Base-by-base conservation (phyloP, 192 early-diverging fungal species). In the Coemansia sp. region DNA sequence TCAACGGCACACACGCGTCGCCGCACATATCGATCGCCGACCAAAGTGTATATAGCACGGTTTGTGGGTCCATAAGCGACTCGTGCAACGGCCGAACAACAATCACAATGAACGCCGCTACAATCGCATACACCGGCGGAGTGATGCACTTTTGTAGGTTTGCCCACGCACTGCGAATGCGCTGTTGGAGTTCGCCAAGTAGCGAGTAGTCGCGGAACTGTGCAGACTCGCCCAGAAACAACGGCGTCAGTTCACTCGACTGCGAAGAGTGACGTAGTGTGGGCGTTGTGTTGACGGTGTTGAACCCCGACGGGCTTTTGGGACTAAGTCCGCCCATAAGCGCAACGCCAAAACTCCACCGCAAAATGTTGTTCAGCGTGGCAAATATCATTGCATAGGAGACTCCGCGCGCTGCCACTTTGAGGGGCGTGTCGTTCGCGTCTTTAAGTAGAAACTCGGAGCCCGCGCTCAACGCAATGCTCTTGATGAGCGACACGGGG, bases 311-410 rank as follows among this genome's bases (percentile, higher is more conserved):
- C 65, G 26, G 62, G 57, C 17, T 65, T 8, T 48, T 65, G 31
- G 59, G 56, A 34, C 51, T 53, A 54, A 80, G 58, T 15, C 74
- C 82, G 51, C 84, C 82, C 60, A 91, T 71, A 17, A 89, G 64
- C 6, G 79, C 75, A 38, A 87, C 89, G 59, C 91, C 90, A 60
- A 89, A 87, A 21, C 88, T 90, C 90, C 90, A 93, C 22, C 89
- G 85, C 52, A 90, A 49, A 15, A 93, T 83, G 62, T 93, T 91
- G 64, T 87, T 86, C 55, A 93, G 87, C 51, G 90, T 86, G 47
- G 87, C 88, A 69, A 87, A 91, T 44, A 93, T 90, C 36, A 93
- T 79, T 20, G 89, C 89, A 58, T 91, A 93, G 1, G 90, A 89
- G 25, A 91, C 85, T 12, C 88, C 88, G 56, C 90, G 86, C 49